Percentiles rank a stretch among this genome's conserved stretches.
Conservation (phyloP, 306 rosid species). For the Gleditsia sinensis region DNA sequence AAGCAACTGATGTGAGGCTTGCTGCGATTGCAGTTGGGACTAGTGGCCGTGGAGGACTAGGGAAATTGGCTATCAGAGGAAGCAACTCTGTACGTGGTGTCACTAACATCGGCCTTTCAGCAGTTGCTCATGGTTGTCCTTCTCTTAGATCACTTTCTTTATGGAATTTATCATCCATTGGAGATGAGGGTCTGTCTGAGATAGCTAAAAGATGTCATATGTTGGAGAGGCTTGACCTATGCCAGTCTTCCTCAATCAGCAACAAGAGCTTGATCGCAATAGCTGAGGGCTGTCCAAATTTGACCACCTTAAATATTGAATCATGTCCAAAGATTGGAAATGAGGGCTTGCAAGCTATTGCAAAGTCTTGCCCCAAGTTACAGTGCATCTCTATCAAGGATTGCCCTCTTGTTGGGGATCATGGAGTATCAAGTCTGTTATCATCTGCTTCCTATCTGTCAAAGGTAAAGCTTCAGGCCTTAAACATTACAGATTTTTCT, state of each 20-base stretch:
- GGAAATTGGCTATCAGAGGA: constrained; percentile 81
- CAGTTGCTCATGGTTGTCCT: constrained; percentile 77
- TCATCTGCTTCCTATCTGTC: constrained; percentile 58
- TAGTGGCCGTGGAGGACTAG: constrained; percentile 80
- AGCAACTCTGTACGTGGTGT: constrained; percentile 65
- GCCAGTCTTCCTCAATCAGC: constrained; percentile 65
- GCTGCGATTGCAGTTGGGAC: constrained; percentile 91
- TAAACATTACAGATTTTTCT: constrained; percentile 87
- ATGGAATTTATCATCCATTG: constrained; percentile 71
- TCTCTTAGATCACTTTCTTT: constrained; percentile 71
- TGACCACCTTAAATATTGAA: constrained; percentile 70
- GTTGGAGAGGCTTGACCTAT: constrained; percentile 82
- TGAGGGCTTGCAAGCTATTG: constrained; percentile 82
- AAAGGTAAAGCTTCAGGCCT: constrained; percentile 76
- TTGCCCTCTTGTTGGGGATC: constrained; percentile 87
- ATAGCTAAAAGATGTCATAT: constrained; percentile 77
- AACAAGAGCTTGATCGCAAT: constrained; percentile 78
- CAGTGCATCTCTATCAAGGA: constrained; percentile 67
- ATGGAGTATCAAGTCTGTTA: constrained; percentile 75
- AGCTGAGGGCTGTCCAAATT: constrained; percentile 81
- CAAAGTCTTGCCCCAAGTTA: constrained; percentile 69
- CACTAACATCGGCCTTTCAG: constrained; percentile 70
- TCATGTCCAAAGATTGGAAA: constrained; percentile 78
- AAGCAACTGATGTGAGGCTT: constrained; percentile 83
- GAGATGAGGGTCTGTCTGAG: constrained; percentile 70